Conservation (phyloP, 139 green algal genomes). For the Chlamydomonas eustigma region DNA sequence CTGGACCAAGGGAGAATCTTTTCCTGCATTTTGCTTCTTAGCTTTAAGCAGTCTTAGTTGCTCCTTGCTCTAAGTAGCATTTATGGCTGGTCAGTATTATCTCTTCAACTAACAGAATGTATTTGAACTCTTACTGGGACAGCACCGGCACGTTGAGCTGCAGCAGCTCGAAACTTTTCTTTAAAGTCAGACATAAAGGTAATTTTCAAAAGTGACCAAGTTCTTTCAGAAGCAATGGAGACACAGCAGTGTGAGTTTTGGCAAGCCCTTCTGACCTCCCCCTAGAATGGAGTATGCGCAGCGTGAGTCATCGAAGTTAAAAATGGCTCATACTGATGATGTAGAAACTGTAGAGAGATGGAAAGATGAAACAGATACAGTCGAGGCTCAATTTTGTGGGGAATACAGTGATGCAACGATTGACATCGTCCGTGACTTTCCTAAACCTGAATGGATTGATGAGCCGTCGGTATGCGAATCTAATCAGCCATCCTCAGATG, state of each 20-base stretch:
- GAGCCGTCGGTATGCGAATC: conserved; percentile 14
- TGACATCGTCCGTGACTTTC: conserved; percentile 3
- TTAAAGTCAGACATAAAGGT: conserved; percentile 24
- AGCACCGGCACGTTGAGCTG: not conserved
- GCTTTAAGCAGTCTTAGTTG: conserved; percentile 9
- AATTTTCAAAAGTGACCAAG: no score
- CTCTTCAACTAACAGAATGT: no score
- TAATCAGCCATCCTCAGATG: not conserved
- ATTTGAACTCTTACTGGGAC: not conserved
- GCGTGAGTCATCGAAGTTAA: no score
- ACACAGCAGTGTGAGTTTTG: no score
- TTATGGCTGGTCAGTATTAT: no score
- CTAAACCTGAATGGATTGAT: conserved; percentile 6
- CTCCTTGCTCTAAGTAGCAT: conserved; percentile 6
- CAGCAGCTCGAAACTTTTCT: not conserved
- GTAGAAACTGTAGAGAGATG: not conserved
- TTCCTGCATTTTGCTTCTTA: not conserved
- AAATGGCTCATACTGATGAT: not conserved
- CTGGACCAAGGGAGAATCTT: no score
- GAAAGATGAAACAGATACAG: not conserved
- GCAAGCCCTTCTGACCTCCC: no score
- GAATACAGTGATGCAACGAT: conserved; percentile 27
- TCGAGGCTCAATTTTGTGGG: conserved; percentile 10
- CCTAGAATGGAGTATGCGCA: no score
- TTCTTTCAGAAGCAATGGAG: no score